A percentile compares a stretch with the other conserved stretches of the same genome.
phyloP scores from a whole-genome alignment of 1,284 basidiomycete genomes.

The Hypsizygus ulmarius region DNA sequence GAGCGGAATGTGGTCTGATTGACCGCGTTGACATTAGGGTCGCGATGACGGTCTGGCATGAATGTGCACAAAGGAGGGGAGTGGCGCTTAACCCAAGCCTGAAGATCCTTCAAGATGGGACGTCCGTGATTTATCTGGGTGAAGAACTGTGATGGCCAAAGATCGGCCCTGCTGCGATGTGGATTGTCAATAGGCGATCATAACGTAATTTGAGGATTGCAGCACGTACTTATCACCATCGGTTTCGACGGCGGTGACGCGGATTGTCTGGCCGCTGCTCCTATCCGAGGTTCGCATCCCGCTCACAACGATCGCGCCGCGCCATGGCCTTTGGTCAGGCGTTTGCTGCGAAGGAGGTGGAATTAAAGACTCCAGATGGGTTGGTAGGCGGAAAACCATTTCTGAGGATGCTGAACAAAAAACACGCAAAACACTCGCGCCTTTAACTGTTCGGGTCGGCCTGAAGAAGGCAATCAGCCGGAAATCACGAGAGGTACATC shows the following conservation, averaged over 20 bases:
- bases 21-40: constrained; percentile 42
- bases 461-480: constrained; percentile 21
- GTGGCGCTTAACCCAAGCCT: constrained; percentile 46
- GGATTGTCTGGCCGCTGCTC: constrained; percentile 47
- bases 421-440: constrained; percentile 25
- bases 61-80: constrained; percentile 55
- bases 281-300: constrained; percentile 44
- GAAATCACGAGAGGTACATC: constrained; percentile 20
- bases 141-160: constrained; percentile 54
- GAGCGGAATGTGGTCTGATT: constrained; percentile 55
- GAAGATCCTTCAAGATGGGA: constrained; percentile 45
- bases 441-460: constrained; percentile 33
- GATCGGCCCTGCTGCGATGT: constrained; percentile 38
- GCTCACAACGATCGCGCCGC: constrained; percentile 49
- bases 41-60: constrained; percentile 56
- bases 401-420: constrained; percentile 30
- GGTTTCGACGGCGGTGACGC: constrained; percentile 61
- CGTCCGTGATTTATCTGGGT: constrained; percentile 42
- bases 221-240: constrained; percentile 61
- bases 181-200: constrained; percentile 24
- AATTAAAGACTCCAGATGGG: constrained; percentile 55
- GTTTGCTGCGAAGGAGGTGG: constrained; percentile 49
- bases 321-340: constrained; percentile 46
- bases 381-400: constrained; percentile 62
- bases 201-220: constrained; percentile 6